Conservation (phyloP, 768 basidiomycete genomes). For the Dioszegia aurantiaca region DNA sequence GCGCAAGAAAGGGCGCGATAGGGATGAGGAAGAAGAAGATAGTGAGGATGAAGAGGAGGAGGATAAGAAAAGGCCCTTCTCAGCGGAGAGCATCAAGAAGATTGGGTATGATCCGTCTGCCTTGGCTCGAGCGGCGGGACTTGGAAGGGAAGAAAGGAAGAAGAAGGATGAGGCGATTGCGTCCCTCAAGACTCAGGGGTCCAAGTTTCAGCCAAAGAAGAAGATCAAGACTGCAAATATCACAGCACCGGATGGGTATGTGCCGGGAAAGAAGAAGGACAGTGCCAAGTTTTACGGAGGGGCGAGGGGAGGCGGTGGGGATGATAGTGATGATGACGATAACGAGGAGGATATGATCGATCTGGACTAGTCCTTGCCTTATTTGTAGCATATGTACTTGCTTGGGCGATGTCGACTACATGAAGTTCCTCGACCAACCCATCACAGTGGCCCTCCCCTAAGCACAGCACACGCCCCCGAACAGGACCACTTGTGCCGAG, state of each 20-base stretch:
- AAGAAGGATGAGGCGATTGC: slow-evolving; percentile 9
- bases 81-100: slow-evolving; percentile 34
- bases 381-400: neutral
- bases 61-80: slow-evolving; percentile 34
- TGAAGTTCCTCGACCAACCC: no score
- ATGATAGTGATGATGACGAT: neutral
- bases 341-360: slow-evolving; percentile 13
- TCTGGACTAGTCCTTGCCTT: slow-evolving; percentile 6
- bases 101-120: slow-evolving; percentile 47
- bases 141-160: slow-evolving; percentile 8
- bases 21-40: slow-evolving; percentile 63
- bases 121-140: neutral
- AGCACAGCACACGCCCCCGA: no score
- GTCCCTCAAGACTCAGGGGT: neutral
- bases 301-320: neutral
- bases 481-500: neutral
- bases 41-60: slow-evolving; percentile 45
- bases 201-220: slow-evolving; percentile 3
- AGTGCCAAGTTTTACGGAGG: neutral
- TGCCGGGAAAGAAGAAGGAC: neutral
- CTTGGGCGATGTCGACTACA: no score
- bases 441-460: no score
- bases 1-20: slow-evolving; percentile 49
- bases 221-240: slow-evolving; percentile 10
- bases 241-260: slow-evolving; percentile 1